These are phyloP conservation scores for Ceratocystis harringtonii DNA, from an alignment of 2,329 filamentous ascomycete genomes.

Conservation along the genomic window DNA sequence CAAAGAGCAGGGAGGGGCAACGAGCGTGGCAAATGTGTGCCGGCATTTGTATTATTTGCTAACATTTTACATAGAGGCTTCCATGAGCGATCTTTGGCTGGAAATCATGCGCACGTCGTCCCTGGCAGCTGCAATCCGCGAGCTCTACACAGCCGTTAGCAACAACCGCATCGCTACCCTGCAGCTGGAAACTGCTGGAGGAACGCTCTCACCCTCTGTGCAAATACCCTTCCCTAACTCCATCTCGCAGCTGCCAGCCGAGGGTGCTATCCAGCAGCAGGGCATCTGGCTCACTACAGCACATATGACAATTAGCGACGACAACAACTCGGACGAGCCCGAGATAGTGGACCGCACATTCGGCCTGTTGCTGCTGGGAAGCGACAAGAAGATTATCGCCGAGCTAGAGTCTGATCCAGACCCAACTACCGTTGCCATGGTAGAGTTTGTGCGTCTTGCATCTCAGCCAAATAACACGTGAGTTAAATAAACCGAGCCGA, in stretches of 20 bases:
- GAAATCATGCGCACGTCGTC: constrained; percentile 59
- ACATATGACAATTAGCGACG: constrained; percentile 54
- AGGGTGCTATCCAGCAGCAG: constrained; percentile 52
- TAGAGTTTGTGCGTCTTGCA: constrained; percentile 59
- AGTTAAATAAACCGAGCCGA: constrained; percentile 21
- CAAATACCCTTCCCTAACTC: constrained; percentile 54
- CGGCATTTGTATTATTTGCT: neutral
- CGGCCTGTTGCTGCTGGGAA: constrained; percentile 68
- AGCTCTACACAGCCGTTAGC: constrained; percentile 67
- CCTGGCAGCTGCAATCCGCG: constrained; percentile 66
- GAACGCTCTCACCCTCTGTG: constrained; percentile 44
- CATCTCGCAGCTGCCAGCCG: constrained; percentile 55
- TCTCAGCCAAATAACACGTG: constrained; percentile 53
- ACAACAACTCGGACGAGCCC: constrained; percentile 49
- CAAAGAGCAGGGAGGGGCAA: no score
- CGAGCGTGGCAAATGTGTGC: neutral
- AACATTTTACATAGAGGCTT: constrained; percentile 29
- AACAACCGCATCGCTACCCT: constrained; percentile 75
- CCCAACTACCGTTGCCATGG: constrained; percentile 59
- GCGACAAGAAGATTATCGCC: constrained; percentile 57
- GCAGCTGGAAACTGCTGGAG: constrained; percentile 50
- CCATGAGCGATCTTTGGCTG: constrained; percentile 52
- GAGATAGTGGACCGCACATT: constrained; percentile 71
- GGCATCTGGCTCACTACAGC: constrained; percentile 81
- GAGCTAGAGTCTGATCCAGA: constrained; percentile 65